Evolutionary conservation across 331 rosid genomes (phyloP).

Genomic region (Spiraea crenata): DNA sequence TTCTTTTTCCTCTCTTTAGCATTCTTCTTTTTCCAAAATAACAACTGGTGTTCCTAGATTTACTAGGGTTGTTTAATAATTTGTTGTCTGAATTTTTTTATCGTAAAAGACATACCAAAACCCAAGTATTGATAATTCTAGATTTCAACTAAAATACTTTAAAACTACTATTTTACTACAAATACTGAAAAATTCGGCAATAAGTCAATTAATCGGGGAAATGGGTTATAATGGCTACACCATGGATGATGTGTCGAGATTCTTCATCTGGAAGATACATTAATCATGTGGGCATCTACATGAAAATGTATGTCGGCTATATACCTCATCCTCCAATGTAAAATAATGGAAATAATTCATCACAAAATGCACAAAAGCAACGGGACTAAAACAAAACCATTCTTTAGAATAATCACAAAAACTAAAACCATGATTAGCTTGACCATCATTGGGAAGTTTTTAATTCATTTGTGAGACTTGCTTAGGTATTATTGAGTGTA

Average conservation of each 20-base stretch:
- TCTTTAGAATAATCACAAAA: constrained; percentile 23
- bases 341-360: constrained; percentile 25
- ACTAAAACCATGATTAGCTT: constrained; percentile 48
- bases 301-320: constrained; percentile 49
- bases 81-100: no score
- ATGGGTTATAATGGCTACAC: constrained; percentile 9
- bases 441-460: constrained; percentile 43
- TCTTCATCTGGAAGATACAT: constrained; percentile 22
- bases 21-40: neutral
- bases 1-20: neutral
- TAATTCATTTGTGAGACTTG: constrained; percentile 2
- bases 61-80: no score
- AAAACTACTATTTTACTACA: neutral
- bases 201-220: constrained; percentile 20
- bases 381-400: constrained; percentile 19
- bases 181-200: constrained; percentile 13
- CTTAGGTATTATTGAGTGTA: neutral
- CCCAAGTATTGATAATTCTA: no score
- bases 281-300: constrained; percentile 42
- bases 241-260: constrained; percentile 30
- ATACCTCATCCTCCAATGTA: constrained; percentile 46
- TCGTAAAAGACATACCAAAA: no score
- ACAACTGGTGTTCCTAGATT: no score
- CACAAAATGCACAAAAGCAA: constrained; percentile 31
- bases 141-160: no score